A percentile compares a stretch with the other conserved stretches of the same genome.
Conservation (phyloP, 164 flowering plant species). For the Stephania japonica region DNA sequence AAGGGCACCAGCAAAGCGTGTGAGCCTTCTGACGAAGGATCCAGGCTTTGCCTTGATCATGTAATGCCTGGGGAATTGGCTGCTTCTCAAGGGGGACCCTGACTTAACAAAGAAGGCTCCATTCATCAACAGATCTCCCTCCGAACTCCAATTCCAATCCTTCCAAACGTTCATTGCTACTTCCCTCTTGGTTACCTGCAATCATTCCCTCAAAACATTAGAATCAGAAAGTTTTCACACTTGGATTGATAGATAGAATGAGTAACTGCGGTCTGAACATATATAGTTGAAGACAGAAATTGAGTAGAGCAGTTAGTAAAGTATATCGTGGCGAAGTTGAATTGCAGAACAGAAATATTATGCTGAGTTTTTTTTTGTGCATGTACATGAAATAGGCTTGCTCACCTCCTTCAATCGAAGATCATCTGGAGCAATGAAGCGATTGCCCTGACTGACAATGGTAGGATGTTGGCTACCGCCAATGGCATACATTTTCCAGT, state of each 20-base stretch:
- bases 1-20: conserved; percentile 52
- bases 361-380: not conserved
- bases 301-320: no score
- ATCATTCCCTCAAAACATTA: not conserved
- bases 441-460: conserved; percentile 75
- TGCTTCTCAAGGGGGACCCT: conserved; percentile 22
- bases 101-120: conserved; percentile 65
- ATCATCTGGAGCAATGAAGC: conserved; percentile 52
- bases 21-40: conserved; percentile 39
- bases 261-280: no score
- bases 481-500: conserved; percentile 82
- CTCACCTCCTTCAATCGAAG: conserved; percentile 41
- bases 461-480: conserved; percentile 75
- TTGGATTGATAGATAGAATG: no score
- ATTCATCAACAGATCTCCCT: conserved; percentile 57
- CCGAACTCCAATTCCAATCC: conserved; percentile 71
- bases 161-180: conserved; percentile 48
- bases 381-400: not conserved
- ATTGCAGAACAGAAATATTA: not conserved
- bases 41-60: conserved; percentile 56
- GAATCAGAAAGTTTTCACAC: no score
- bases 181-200: conserved; percentile 59
- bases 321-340: no score
- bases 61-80: conserved; percentile 16
- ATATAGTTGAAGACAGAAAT: no score